Evolutionary conservation across 2,329 filamentous ascomycete species (phyloP), one percentile per base, ranked within the genome.

Genomic region (Aspergillus sp.): DNA sequence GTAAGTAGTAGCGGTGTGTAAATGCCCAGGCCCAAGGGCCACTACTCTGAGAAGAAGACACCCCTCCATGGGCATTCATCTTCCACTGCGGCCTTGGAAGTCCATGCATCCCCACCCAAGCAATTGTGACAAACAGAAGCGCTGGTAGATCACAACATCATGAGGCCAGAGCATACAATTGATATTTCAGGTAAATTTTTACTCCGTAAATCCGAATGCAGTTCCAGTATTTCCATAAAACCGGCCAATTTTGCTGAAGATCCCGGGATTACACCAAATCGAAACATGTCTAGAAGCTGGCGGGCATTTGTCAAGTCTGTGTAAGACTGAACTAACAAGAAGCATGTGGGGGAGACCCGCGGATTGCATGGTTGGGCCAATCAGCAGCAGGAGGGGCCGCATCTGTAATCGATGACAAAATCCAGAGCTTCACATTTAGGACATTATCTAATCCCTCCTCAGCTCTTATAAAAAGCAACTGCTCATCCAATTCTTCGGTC

Each of bases 231-330:
- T 31, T 31, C 27, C 27, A 11, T 31, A 8, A 31, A 9, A 3
- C 3, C 27, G 27, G 27, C 27, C 9, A 4, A 11, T 31, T 31
- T 31, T 31, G 27, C 27, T 31, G 27, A 9, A 31, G 11, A 31
- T 24, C 27, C 27, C 27, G 9, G 4, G 27, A 31, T 31, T 31
- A 11, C 27, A 31, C 8, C 27, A 31, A 31, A 31, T 31, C 8
- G 27, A 31, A 31, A 9, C 27, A 11, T 11, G 27, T 11, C 27
- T 8, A 44, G 41, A 3, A 44, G 41, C 41, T 21, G 19, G 21
- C 4, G 21, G 24, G 52, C 21, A 54, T 73, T 73, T 73, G 70
- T 71, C 70, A 73, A 64, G 61, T 35, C 64, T 73, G 67, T 52
- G 69, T 73, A 65, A 73, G 69, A 70, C 62, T 66, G 56, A 48